Evolutionary conservation across 208 protist species (phyloP).

Genomic region (Naegleria gruberi): DNA sequence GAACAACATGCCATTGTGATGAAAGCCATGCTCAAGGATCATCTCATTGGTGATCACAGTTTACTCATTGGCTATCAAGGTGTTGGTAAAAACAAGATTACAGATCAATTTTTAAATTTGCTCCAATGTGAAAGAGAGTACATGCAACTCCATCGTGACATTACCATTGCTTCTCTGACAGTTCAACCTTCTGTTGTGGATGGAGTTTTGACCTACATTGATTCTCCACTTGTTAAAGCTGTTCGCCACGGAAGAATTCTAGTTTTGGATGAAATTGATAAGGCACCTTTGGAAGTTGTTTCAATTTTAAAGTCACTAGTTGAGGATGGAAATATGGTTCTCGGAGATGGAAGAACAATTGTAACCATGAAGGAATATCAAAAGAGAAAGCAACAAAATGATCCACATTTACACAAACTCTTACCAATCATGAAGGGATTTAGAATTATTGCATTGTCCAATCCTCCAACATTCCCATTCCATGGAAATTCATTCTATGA

Average conservation of each 20-base stretch:
- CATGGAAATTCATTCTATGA: constrained; percentile 86
- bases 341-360: constrained; percentile 65
- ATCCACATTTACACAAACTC: not conserved
- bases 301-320: constrained; percentile 72
- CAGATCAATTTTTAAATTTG: constrained; percentile 76
- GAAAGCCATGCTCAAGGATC: constrained; percentile 71
- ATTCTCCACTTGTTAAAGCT: constrained; percentile 82
- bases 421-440: not conserved
- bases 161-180: constrained; percentile 75
- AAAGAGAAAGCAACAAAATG: not conserved
- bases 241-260: constrained; percentile 75
- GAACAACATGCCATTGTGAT: constrained; percentile 67
- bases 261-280: constrained; percentile 91
- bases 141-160: constrained; percentile 87
- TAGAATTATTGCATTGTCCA: constrained; percentile 29
- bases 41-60: constrained; percentile 61
- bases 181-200: constrained; percentile 68
- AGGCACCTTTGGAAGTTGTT: constrained; percentile 81
- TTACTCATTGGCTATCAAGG: constrained; percentile 85
- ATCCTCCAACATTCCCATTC: constrained; percentile 82
- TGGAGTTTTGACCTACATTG: constrained; percentile 73
- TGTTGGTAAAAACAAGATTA: constrained; percentile 90
- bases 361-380: constrained; percentile 42
- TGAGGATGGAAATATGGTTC: constrained; percentile 69
- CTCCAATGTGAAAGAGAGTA: constrained; percentile 77